Base-by-base conservation (phyloP, 768 basidiomycete genomes). In the Macrolepiota fuliginosa region DNA sequence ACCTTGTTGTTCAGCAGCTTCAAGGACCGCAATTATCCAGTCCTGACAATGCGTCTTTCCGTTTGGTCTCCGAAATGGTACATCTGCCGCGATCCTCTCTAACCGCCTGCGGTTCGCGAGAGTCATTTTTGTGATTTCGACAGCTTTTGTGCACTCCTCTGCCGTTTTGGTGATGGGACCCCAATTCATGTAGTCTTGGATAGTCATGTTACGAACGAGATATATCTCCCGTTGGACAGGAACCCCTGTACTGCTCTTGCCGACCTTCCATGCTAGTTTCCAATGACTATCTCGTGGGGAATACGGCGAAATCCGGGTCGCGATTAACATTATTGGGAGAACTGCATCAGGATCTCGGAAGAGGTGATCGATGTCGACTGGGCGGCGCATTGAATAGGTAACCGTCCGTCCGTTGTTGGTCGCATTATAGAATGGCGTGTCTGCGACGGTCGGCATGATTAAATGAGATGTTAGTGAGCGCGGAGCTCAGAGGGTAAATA, bases 231-330 rank as follows among this genome's bases (percentile, higher is more conserved):
- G 59, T 10, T 61, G 59, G 32, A 61, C 59, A 13, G 59, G 52
- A 42, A 54, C 29, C 17, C 59, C 59, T 13, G 59, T 45, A 24
- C 52, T 54, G 27, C 59, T 61, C 40, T 54, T 61, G 39, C 59
- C 59, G 29, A 61, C 59, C 52, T 61, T 61, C 59, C 59, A 61
- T 36, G 59, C 59, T 22, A 61, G 45, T 29, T 61, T 61, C 59
- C 59, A 61, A n/a, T 54, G 59, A 17, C 52, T 61, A 9, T 61
- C 59, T 24, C 59, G 37, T 17, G 59, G 59, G 17, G 59, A 61
- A 35, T 54, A 40, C 12, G 59, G 59, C 29, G 42, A 11, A 54
- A 40, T 45, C 42, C 42, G 53, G 27, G 59, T 61, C 25, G 59
- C 52, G 32, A 61, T 54, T 42, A 61, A 19, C 52, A 61, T 42